Evolutionary conservation across 192 early-diverging fungal genomes (phyloP).

Genomic region (Coemansia interrupta): DNA sequence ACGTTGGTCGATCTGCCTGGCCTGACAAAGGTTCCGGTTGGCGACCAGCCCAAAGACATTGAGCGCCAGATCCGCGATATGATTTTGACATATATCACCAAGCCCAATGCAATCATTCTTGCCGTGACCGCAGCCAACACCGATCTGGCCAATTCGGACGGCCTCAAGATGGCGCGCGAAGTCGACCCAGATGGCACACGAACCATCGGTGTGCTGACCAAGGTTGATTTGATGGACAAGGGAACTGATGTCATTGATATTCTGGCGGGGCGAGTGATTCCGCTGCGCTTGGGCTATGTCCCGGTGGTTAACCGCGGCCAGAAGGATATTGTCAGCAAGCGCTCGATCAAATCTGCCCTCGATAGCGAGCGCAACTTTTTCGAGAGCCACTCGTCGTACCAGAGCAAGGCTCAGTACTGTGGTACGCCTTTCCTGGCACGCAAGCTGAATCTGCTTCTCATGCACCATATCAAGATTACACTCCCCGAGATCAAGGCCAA

Average conservation of each 20-base stretch:
- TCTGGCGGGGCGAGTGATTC: conserved; percentile 94
- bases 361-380: conserved; percentile 90
- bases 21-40: conserved; percentile 98
- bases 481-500: conserved; percentile 99
- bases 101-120: conserved; percentile 96
- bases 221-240: conserved; percentile 98
- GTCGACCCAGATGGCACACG: conserved; percentile 98
- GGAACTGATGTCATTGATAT: conserved; percentile 99
- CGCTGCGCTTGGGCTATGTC: conserved; percentile 94
- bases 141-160: conserved; percentile 99
- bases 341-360: conserved; percentile 81
- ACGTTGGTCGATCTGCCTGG: conserved; percentile 98
- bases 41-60: conserved; percentile 99
- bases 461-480: conserved; percentile 98
- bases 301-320: conserved; percentile 99
- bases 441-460: conserved; percentile 96
- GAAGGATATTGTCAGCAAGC: conserved; percentile 92
- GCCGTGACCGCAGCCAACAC: conserved; percentile 97
- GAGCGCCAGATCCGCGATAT: conserved; percentile 98
- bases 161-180: conserved; percentile 96
- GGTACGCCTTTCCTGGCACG: conserved; percentile 98
- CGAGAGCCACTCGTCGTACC: conserved; percentile 91
- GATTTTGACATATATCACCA: conserved; percentile 96
- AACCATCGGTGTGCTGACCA: conserved; percentile 99
- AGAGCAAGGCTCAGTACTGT: conserved; percentile 96